Evolutionary conservation across 108 stramenopile species (phyloP).

Genomic region (Cyclotella baltica): DNA sequence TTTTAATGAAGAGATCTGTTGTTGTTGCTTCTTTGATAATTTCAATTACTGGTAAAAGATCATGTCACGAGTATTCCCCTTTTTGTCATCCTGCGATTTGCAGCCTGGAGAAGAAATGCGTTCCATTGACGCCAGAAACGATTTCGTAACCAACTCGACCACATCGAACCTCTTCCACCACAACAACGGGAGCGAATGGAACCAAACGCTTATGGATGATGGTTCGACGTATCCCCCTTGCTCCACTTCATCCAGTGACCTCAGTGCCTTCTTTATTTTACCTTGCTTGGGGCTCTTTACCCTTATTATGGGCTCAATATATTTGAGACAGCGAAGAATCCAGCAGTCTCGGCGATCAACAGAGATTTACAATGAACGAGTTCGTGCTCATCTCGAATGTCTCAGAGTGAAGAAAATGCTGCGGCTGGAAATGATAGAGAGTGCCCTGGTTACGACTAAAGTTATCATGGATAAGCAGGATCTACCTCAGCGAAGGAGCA

Average conservation of each 20-base stretch:
- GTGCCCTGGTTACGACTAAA: neutral
- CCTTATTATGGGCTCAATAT: neutral
- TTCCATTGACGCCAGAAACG: too few species aligned
- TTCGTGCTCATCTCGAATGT: neutral
- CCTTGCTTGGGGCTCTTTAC: slow-evolving; percentile 6
- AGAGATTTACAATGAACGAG: slow-evolving; percentile 2
- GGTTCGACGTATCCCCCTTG: neutral
- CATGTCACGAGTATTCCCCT: too few species aligned
- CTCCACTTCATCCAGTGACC: neutral
- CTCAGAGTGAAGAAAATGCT: neutral
- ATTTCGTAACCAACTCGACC: neutral
- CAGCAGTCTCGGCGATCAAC: neutral
- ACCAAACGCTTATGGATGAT: neutral
- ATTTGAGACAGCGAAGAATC: neutral
- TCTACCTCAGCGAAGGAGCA: neutral
- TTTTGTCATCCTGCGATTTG: too few species aligned
- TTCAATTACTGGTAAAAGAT: too few species aligned
- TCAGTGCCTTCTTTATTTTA: slow-evolving; percentile 4
- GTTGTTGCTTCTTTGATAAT: too few species aligned
- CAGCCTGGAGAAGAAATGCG: too few species aligned
- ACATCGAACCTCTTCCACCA: neutral
- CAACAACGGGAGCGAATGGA: neutral
- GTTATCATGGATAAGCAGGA: neutral
- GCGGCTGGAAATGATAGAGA: neutral
- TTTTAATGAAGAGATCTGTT: too few species aligned